phyloP scores from a whole-genome alignment of 768 basidiomycete genomes.

The Crepidotus variabilis region DNA sequence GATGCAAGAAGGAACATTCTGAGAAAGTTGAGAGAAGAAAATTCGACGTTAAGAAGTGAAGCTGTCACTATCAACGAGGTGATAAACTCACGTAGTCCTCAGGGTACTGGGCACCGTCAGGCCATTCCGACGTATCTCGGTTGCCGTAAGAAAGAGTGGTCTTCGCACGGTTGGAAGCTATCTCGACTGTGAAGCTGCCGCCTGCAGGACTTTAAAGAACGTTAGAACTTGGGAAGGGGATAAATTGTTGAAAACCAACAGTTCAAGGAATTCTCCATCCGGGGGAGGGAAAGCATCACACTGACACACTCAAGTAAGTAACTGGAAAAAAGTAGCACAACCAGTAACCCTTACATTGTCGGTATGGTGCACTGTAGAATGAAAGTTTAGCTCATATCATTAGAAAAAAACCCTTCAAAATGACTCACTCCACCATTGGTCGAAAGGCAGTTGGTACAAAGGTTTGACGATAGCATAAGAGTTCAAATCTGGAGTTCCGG shows the following conservation, averaged over 20 bases:
- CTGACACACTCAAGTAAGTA: slow-evolving; percentile 14
- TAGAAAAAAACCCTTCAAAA: neutral
- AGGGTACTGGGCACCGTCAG: slow-evolving; percentile 39
- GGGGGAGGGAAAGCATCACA: slow-evolving; percentile 41
- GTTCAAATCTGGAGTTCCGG: slow-evolving; percentile 31
- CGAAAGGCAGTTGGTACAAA: slow-evolving; percentile 36
- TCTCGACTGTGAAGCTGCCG: slow-evolving; percentile 42
- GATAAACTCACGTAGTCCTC: slow-evolving; percentile 38
- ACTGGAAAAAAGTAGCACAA: neutral
- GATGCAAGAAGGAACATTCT: slow-evolving; percentile 41
- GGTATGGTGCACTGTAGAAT: slow-evolving; percentile 30
- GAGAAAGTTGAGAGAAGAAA: slow-evolving; percentile 2
- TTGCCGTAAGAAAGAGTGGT: slow-evolving; percentile 43
- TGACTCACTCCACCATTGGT: slow-evolving; percentile 44
- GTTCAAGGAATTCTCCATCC: slow-evolving; percentile 35
- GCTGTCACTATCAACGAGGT: too few relatives aligned
- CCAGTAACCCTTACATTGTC: slow-evolving; percentile 24
- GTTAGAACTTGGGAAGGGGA: neutral
- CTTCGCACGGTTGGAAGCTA: slow-evolving; percentile 44
- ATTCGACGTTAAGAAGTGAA: neutral
- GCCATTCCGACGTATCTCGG: slow-evolving; percentile 35
- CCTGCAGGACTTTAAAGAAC: slow-evolving; percentile 39
- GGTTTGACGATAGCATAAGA: slow-evolving; percentile 35
- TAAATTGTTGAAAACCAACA: slow-evolving; percentile 26
- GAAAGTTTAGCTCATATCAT: slow-evolving; percentile 1